A percentile compares a stretch with the other conserved stretches of the same genome.
Conservation (phyloP, 1,139 yeast genomes). For the Citeromyces siamensis region DNA sequence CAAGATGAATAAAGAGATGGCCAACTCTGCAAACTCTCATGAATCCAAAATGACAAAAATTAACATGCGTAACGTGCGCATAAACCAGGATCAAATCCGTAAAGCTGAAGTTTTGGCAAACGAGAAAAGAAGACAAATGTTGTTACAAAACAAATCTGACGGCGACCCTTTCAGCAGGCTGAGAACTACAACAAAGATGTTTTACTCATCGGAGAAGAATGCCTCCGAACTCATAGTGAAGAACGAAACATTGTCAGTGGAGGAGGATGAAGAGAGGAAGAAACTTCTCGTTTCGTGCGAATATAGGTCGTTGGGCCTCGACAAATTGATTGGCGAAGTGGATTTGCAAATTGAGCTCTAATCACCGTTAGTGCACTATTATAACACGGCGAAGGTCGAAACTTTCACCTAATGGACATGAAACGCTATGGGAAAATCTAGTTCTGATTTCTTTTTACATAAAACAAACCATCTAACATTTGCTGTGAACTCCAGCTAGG, state of each 20-base stretch:
- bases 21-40: slow-evolving; percentile 17
- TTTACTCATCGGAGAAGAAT: slow-evolving; percentile 29
- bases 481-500: no score
- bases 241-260: slow-evolving; percentile 3
- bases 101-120: slow-evolving; percentile 63
- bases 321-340: background rate
- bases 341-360: no score
- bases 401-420: no score
- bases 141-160: slow-evolving; percentile 28
- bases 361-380: no score
- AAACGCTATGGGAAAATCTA: no score
- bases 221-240: slow-evolving; percentile 3
- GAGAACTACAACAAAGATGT: slow-evolving; percentile 76
- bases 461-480: no score
- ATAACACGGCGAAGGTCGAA: no score
- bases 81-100: slow-evolving; percentile 66
- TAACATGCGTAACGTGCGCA: slow-evolving; percentile 71
- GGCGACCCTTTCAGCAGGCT: slow-evolving; percentile 87
- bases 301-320: slow-evolving; percentile 1
- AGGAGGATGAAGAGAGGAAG: slow-evolving; percentile 4
- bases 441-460: no score
- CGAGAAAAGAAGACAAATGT: slow-evolving; percentile 39
- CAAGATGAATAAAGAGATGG: slow-evolving; percentile 15
- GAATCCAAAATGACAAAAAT: slow-evolving; percentile 40
- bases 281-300: background rate